These are phyloP conservation scores for Aureobasidium sp. DNA, from an alignment of 2,329 filamentous ascomycete genomes.

Conservation along the genomic window DNA sequence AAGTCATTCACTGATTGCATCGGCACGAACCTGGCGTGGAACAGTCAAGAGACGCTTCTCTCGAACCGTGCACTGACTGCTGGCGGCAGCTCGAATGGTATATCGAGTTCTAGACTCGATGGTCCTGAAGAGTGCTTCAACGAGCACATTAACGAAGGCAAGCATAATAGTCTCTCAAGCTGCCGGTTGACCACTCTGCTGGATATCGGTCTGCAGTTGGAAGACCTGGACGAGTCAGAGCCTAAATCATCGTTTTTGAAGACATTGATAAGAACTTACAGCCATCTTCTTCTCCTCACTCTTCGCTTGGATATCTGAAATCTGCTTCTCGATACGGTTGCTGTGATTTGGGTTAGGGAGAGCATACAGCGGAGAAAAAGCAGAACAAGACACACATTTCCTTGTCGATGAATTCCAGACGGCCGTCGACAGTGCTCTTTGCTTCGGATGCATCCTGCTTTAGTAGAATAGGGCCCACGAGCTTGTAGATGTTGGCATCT, in stretches of 20 bases:
- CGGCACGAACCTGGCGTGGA: neutral
- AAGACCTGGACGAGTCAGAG: constrained; percentile 30
- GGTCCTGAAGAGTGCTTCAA: neutral
- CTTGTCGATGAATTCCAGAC: constrained; percentile 84
- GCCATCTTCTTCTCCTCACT: constrained; percentile 58
- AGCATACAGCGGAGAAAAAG: neutral
- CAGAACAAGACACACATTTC: constrained; percentile 63
- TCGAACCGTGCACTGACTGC: neutral
- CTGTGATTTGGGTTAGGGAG: constrained; percentile 30
- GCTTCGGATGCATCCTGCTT: constrained; percentile 93
- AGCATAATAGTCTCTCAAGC: neutral
- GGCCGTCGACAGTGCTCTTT: constrained; percentile 79
- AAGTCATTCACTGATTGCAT: neutral
- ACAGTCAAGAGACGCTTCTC: neutral
- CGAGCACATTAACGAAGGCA: neutral
- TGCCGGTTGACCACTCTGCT: constrained; percentile 21
- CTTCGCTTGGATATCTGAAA: constrained; percentile 55
- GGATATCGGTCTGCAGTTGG: constrained; percentile 35
- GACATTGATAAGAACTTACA: constrained; percentile 35
- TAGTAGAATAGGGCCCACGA: constrained; percentile 82
- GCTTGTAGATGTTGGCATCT: constrained; percentile 88
- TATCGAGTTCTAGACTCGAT: neutral
- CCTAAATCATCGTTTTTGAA: neutral
- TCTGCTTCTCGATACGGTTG: constrained; percentile 58
- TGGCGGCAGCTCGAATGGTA: neutral